phyloP scores from a whole-genome alignment of 495 filamentous ascomycete genomes.

The Amniculicola lignicola region DNA sequence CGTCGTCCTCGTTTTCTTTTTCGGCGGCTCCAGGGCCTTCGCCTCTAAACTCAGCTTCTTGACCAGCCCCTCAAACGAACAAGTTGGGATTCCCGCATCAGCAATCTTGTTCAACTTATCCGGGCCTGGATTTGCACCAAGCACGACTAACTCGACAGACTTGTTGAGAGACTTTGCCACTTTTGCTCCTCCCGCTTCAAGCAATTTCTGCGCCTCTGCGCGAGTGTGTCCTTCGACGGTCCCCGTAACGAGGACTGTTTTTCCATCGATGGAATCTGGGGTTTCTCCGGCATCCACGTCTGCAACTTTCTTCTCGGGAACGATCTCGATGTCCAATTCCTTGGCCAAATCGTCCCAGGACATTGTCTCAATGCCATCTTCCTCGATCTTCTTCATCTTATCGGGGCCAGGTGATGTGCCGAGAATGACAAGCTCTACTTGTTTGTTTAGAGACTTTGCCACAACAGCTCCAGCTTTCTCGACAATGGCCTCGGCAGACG shows the following conservation, averaged over 20 bases:
- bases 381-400: slow-evolving; percentile 21
- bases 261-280: slow-evolving; percentile 20
- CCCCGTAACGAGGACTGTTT: slow-evolving; percentile 18
- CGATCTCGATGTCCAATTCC: slow-evolving; percentile 15
- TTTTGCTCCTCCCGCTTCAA: slow-evolving; percentile 14
- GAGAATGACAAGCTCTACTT: slow-evolving; percentile 23
- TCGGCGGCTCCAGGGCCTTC: slow-evolving; percentile 17
- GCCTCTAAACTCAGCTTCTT: slow-evolving; percentile 18
- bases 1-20: slow-evolving; percentile 28
- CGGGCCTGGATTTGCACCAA: slow-evolving; percentile 20
- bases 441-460: slow-evolving; percentile 24
- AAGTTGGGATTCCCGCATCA: slow-evolving; percentile 9
- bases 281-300: slow-evolving; percentile 13
- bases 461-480: slow-evolving; percentile 12
- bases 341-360: slow-evolving; percentile 20
- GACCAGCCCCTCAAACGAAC: slow-evolving; percentile 15
- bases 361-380: slow-evolving; percentile 18
- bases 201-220: slow-evolving; percentile 11
- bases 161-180: slow-evolving; percentile 27
- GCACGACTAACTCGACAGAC: slow-evolving; percentile 17
- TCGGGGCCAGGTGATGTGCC: slow-evolving; percentile 16
- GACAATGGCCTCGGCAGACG: slow-evolving; percentile 8
- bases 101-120: slow-evolving; percentile 23
- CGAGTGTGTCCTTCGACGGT: slow-evolving; percentile 20
- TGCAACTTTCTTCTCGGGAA: slow-evolving; percentile 12